Percentiles rank a stretch among this genome's conserved stretches.
Conservation (phyloP, 306 rosid species). For the Rosa lucieae region DNA sequence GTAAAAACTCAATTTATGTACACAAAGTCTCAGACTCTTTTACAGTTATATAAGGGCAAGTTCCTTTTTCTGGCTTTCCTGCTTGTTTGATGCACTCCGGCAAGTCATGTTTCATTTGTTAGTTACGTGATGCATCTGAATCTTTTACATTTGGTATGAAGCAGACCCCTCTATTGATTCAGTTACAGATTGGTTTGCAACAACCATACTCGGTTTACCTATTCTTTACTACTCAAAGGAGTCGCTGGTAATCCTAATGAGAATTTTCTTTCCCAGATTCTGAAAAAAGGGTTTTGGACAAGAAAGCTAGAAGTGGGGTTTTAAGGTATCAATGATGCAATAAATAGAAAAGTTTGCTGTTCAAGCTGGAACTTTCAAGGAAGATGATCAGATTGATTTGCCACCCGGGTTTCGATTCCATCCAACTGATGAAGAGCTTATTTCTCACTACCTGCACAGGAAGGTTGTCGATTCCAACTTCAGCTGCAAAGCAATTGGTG, state of each 20-base stretch:
- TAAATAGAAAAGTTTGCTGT: constrained; percentile 47
- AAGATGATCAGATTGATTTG: constrained; percentile 61
- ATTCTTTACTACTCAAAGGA: constrained; percentile 75
- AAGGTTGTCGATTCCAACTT: constrained; percentile 59
- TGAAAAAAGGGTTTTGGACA: neutral
- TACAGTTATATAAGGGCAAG: neutral
- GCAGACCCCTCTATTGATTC: constrained; percentile 65
- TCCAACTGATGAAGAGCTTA: constrained; percentile 98
- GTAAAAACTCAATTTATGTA: neutral
- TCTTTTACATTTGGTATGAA: constrained; percentile 50
- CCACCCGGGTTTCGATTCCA: constrained; percentile 95
- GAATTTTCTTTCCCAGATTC: neutral
- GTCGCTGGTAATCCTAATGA: constrained; percentile 56
- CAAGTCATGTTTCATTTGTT: constrained; percentile 13
- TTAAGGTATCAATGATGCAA: neutral
- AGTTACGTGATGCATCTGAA: neutral
- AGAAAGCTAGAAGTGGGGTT: constrained; percentile 14
- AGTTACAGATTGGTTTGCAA: constrained; percentile 88
- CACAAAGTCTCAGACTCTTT: neutral
- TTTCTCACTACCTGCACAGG: constrained; percentile 65
- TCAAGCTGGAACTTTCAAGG: constrained; percentile 20
- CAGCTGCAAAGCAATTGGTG: constrained; percentile 77
- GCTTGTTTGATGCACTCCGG: constrained; percentile 1
- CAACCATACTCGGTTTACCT: constrained; percentile 62
- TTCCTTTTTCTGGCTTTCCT: neutral